phyloP scores from a whole-genome alignment of 2,329 filamentous ascomycete species.

The Rhexocercosporidium sp. region DNA sequence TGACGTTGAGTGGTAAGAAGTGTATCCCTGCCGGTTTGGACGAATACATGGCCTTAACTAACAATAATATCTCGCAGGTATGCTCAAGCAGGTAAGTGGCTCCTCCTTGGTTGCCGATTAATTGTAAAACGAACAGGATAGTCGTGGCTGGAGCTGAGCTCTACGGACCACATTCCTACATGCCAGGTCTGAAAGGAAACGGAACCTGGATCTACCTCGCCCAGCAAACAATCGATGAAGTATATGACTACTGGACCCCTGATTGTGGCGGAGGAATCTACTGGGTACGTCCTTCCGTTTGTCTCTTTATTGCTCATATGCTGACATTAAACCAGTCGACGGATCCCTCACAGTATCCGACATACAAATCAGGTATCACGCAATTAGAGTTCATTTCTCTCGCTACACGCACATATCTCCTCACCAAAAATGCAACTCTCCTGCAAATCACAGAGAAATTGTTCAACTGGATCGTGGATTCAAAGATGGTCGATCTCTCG shows the following conservation, averaged over 20 bases:
- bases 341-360: slow-evolving; percentile 3
- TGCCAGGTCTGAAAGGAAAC: slow-evolving; percentile 11
- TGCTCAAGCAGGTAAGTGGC: slow-evolving; percentile 8
- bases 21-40: no score
- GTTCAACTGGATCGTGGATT: slow-evolving; percentile 14
- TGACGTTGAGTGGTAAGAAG: slow-evolving; percentile 15
- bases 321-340: slow-evolving; percentile 5
- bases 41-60: neutral
- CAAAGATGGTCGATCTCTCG: slow-evolving; percentile 6
- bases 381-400: slow-evolving; percentile 17
- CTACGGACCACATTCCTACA: slow-evolving; percentile 6
- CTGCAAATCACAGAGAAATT: slow-evolving; percentile 11
- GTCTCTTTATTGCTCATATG: neutral
- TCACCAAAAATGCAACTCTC: slow-evolving; percentile 12
- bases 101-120: neutral
- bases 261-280: slow-evolving; percentile 14
- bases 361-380: slow-evolving; percentile 19
- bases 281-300: slow-evolving; percentile 3
- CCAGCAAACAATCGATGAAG: slow-evolving; percentile 18
- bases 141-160: slow-evolving; percentile 13
- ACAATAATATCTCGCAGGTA: neutral
- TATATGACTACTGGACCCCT: slow-evolving; percentile 8
- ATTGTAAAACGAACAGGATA: neutral
- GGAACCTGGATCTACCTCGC: slow-evolving; percentile 16
- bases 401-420: slow-evolving; percentile 4